Evolutionary conservation across 345 rosid species (phyloP).

Genomic region (Alliaria petiolata): DNA sequence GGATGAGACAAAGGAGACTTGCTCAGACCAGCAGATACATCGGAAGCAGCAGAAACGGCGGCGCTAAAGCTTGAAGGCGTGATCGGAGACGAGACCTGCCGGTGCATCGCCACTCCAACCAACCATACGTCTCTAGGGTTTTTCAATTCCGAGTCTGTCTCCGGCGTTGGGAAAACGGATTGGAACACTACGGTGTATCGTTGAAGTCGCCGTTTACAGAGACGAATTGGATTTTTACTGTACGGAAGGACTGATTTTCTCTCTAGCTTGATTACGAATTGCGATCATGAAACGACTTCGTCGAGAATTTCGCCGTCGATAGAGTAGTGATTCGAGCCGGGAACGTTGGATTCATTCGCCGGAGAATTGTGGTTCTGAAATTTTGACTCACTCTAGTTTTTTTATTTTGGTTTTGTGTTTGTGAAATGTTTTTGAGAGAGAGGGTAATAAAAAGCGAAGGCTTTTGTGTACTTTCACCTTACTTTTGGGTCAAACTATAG

Average conservation of each 20-base stretch:
- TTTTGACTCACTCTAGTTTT: not conserved
- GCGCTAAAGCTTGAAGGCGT: constrained; percentile 22
- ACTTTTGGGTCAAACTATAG: constrained; percentile 13
- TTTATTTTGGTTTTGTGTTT: not conserved
- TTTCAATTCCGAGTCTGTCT: not conserved
- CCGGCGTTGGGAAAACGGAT: not conserved
- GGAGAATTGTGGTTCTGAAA: constrained; percentile 6
- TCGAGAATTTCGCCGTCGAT: not conserved
- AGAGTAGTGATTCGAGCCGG: not conserved
- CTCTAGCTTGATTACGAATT: not conserved
- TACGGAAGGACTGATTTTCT: not conserved
- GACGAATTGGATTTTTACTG: constrained; percentile 12
- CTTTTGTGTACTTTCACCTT: not conserved
- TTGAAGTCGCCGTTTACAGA: constrained; percentile 13
- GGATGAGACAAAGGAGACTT: constrained; percentile 11
- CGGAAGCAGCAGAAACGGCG: constrained; percentile 1
- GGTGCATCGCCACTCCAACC: constrained; percentile 30
- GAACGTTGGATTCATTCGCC: constrained; percentile 23
- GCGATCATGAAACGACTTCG: not conserved
- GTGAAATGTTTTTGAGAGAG: not conserved
- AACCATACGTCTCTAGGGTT: constrained; percentile 24
- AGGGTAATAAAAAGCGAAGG: not conserved
- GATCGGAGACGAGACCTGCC: constrained; percentile 31
- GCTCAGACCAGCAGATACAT: not conserved
- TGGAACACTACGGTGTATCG: not conserved